A percentile compares a stretch with the other conserved stretches of the same genome.
Conservation (phyloP, 805 yeast genomes). For the Metschnikowia aberdeeniae region DNA sequence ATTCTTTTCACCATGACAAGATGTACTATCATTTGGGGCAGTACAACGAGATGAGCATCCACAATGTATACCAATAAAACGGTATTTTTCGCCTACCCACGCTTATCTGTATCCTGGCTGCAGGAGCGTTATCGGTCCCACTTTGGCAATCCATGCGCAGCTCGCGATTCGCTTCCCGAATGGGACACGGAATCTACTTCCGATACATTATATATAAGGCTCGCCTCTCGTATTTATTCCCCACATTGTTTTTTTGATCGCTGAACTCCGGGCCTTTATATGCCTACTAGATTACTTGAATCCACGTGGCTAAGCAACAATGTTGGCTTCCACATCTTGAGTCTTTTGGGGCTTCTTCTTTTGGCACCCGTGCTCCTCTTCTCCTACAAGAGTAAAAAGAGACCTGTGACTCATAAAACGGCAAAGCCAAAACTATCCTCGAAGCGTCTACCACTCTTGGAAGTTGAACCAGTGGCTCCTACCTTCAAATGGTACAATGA, state of each 20-base stretch:
- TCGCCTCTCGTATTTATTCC: background rate
- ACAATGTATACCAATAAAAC: too few relatives aligned
- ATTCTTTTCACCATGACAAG: too few relatives aligned
- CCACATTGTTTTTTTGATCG: background rate
- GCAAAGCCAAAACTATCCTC: background rate
- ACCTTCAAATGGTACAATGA: constrained; percentile 14
- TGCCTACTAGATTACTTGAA: background rate
- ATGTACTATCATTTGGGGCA: too few relatives aligned
- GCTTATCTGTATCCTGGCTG: background rate
- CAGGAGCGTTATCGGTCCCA: background rate
- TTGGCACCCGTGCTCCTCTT: constrained; percentile 1
- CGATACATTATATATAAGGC: background rate
- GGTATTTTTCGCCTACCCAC: too few relatives aligned
- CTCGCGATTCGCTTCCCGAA: constrained; percentile 1
- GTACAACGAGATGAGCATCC: too few relatives aligned
- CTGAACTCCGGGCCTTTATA: background rate
- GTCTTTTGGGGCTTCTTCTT: background rate
- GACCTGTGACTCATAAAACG: background rate
- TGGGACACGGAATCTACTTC: background rate
- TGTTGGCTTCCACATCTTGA: background rate
- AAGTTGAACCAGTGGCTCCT: constrained; percentile 10
- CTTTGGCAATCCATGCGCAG: background rate
- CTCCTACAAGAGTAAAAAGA: background rate
- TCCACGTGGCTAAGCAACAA: background rate
- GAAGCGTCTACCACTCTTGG: background rate